Conservation (phyloP, 106 monocot species). For the Platanthera zijinensis region DNA sequence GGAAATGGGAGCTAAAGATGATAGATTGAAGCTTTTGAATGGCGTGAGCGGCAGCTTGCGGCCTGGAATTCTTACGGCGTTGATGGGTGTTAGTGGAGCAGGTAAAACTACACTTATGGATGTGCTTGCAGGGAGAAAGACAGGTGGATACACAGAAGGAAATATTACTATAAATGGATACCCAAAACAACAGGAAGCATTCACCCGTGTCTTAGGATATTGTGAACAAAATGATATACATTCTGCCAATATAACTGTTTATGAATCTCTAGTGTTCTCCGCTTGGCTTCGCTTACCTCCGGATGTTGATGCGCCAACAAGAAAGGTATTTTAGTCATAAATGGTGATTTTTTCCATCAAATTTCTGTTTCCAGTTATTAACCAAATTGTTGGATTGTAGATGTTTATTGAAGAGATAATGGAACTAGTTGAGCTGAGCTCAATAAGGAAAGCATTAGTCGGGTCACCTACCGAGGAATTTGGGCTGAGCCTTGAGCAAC, state of each 20-base stretch:
- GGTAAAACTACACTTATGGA: constrained; percentile 28
- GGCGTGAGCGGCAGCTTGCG: constrained; percentile 24
- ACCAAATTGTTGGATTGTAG: constrained; percentile 15
- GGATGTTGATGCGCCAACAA: constrained; percentile 38
- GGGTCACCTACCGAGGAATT: constrained; percentile 46
- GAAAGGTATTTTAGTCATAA: constrained; percentile 10
- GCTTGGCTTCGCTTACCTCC: constrained; percentile 69
- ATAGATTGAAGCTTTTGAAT: not conserved
- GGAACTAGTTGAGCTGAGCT: constrained; percentile 57
- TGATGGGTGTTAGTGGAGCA: constrained; percentile 23
- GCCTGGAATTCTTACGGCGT: constrained; percentile 14
- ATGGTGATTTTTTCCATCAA: not conserved
- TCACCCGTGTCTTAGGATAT: constrained; percentile 68
- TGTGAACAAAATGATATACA: constrained; percentile 95
- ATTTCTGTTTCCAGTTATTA: not conserved
- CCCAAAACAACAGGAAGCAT: constrained; percentile 76
- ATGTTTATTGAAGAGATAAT: constrained; percentile 84
- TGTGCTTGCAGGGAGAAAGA: constrained; percentile 83
- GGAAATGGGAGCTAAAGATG: not conserved
- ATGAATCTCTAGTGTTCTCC: constrained; percentile 72
- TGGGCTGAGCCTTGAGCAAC: constrained; percentile 73
- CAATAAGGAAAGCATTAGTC: constrained; percentile 47
- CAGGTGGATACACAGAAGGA: constrained; percentile 66
- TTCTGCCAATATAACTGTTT: constrained; percentile 77
- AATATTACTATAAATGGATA: constrained; percentile 67